Base-by-base conservation (phyloP, 805 yeast species). In the Saccharomycopsis microspora region DNA sequence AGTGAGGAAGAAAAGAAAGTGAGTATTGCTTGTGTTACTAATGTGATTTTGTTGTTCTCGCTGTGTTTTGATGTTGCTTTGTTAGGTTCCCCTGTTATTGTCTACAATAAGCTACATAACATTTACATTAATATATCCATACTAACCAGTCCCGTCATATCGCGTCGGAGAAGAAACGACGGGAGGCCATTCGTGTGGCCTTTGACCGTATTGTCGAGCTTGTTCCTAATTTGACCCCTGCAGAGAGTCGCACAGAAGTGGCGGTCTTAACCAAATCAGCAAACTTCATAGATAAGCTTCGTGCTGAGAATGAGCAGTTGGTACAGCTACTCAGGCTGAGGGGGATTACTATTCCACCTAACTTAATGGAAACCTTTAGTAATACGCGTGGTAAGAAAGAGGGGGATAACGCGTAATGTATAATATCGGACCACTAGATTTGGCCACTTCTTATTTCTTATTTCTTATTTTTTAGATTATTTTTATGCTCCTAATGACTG, bases 121-220 rank as follows among this genome's bases (percentile, higher is more conserved):
- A 38, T 8, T 11, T 8, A n/a, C 9, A 38, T 19, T 8, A 9
- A 8, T 7, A 8, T 8, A 8, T n/a, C 8, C 8, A 38, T 38
- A 38, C 41, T 38, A 38, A 38, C 41, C 9, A 80, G 78, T 81
- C 80, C 4, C 85, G 82, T 55, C 95, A 85, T 58, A 83, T 85
- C 5, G 85, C 85, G 4, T 81, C 89, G 0, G 97, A 89, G 60
- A 89, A 87, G 60, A 84, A 83, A 58, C 70, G 97, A 57, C 70
- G 97, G 52, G 86, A 81, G 54, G 86, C 89, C 39, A 86, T 90
- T 28, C 69, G 97, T 41, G 75, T 80, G 6, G 89, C 87, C 6
- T 89, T 86, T 58, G 94, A 85, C 56, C 74, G 73, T 47, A 69
- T 89, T 28, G 89, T 88, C 0, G 69, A 72, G 1, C 61, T 85